Base-by-base conservation (phyloP, 2,329 filamentous ascomycete species). In the Ciborinia camelliae region DNA sequence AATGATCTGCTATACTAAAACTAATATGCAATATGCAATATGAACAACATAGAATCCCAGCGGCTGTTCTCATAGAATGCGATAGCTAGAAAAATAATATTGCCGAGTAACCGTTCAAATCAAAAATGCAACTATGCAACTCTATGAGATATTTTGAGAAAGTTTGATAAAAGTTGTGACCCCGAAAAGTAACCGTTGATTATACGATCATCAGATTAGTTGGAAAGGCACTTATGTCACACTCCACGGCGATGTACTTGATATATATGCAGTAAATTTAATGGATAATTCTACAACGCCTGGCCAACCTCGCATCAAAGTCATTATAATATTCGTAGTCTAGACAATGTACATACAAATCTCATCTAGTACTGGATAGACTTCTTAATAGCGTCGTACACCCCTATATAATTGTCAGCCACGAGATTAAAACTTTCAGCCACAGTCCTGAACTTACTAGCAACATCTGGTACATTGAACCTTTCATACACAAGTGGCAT, bases 381-480 rank as follows among this genome's bases (percentile, higher is more conserved):
- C 51, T 70, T 68, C 65, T 75, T 76, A 18, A 76, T 75, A 26
- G 65, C 71, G 70, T 76, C 74, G 66, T 76, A 76, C 10, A 76
- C 69, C 55, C 75, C 74, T 75, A 62, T 23, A 23, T 26, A 14
- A 12, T 71, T 54, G 73, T 73, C 32, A 63, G 10, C 39, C 12
- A 41, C 67, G 5, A 9, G 1, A 50, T 62, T 35, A 18, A 20
- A 37, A 14, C 4, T 12, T 7, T 15, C 2, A 20, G 28, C 3
- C 23, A 28, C n/a, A 35, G 3, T 26, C 26, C 35, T 10, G 20
- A 45, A 83, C 86, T 82, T 78, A 89, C 88, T 82, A 26, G 85
- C 81, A 70, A 90, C 86, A 77, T 91, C 89, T 3, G 89, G 89
- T 64, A 90, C 80, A 71, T 89, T 83, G 68, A 86, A 85, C 69